Conservation (phyloP, 2,329 filamentous ascomycete species). For the Sclerotinia subarctica region DNA sequence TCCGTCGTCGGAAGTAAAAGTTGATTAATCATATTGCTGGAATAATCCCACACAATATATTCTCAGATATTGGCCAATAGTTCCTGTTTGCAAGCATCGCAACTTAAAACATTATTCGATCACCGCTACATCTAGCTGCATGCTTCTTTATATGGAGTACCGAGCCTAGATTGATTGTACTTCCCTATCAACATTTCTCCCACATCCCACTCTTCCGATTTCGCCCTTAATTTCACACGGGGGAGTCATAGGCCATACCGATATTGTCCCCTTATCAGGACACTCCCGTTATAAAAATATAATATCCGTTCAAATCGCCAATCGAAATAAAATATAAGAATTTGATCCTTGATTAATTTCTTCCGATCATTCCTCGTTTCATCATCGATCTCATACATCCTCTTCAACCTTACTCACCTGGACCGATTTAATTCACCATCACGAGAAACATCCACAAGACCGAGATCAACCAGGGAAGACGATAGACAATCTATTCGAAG, state of each 20-base stretch:
- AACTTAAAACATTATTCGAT: neutral
- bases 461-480: neutral
- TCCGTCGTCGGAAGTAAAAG: neutral
- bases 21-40: conserved; percentile 11
- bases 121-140: neutral
- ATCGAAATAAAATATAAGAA: neutral
- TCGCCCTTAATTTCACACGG: conserved; percentile 5
- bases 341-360: neutral
- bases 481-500: neutral
- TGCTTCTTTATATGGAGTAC: neutral
- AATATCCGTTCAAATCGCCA: neutral
- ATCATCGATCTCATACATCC: neutral
- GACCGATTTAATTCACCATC: conserved; percentile 4
- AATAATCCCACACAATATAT: neutral
- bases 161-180: neutral
- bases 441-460: conserved; percentile 21
- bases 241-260: neutral
- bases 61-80: neutral
- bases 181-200: neutral
- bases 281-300: neutral
- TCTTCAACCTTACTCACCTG: neutral
- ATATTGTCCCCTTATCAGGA: conserved; percentile 12
- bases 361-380: conserved; percentile 8
- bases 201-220: conserved; percentile 13
- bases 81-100: neutral